Evolutionary conservation across 495 filamentous ascomycete species (phyloP), one percentile per base, ranked within the genome.

Genomic region (Hamigera avellanea): DNA sequence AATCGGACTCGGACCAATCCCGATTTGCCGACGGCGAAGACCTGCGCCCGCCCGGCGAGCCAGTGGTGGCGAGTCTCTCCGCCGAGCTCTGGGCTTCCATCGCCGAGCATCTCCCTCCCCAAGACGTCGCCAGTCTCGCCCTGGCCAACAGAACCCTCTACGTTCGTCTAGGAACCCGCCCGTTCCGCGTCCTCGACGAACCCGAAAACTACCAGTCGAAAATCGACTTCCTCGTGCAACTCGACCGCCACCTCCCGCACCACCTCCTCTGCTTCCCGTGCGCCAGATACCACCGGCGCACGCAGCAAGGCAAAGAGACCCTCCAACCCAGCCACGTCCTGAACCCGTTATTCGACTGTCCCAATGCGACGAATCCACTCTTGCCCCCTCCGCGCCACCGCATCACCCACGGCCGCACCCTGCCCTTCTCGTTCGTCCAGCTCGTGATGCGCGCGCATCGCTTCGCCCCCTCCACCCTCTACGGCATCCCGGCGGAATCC

Each of bases 201-300:
- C 59, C 63, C 4, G 44, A 66, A 8, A 64, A 69, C 42, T 40
- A 35, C 5, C 44, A 53, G 15, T 41, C 66, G 32, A 65, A 59
- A 26, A 44, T 61, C 18, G 49, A 58, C 6, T 75, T 78, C 49
- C 57, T 78, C 6, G 35, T 49, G 6, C 33, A 43, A 0, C 53
- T 76, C 34, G 71, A 76, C 41, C 40, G 41, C 12, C 38, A 52
- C 2, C 50, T 69, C 8, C 73, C 73, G 0, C 46, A 59, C 26
- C 69, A 76, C 37, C 58, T 78, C 15, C 59, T 76, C 25, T 78
- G 74, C 50, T 68, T 70, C 46, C 62, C 65, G n/a, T 78, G 74
- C 43, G 59, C 37, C 2, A 37, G 37, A 16, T 78, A 62, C 45
- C 74, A 78, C 48, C 50, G 48, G 3, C 63, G 74, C 37, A 67